Evolutionary conservation across 176 grass and related monocot species (phyloP).

Genomic region (Tuctoria greenei): DNA sequence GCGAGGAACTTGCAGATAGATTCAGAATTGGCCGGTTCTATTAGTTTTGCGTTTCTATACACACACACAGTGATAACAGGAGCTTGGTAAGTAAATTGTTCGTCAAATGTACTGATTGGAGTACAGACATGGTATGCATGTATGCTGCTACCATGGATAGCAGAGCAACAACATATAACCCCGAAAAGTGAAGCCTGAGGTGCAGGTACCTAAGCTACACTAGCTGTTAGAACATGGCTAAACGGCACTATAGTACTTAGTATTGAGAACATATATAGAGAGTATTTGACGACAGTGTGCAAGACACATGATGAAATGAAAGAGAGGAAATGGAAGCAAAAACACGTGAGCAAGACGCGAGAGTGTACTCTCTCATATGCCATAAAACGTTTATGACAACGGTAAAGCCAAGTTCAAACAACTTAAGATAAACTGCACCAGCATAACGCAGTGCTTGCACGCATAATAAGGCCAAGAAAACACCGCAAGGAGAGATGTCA

Average conservation of each 20-base stretch:
- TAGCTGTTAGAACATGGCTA: too few relatives aligned
- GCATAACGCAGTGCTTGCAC: background rate
- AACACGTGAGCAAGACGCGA: background rate
- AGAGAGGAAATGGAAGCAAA: background rate
- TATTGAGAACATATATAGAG: background rate
- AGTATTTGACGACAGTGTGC: background rate
- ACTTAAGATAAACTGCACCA: background rate
- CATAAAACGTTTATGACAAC: background rate
- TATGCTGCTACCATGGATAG: background rate
- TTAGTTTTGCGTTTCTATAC: background rate
- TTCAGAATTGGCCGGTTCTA: background rate
- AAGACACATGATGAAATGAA: background rate
- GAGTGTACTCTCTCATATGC: background rate
- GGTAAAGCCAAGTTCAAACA: background rate
- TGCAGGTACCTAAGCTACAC: background rate
- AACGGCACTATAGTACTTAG: background rate
- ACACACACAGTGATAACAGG: background rate
- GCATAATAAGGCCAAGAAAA: background rate
- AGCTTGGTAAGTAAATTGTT: background rate
- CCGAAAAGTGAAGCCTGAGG: background rate
- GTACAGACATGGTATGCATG: background rate
- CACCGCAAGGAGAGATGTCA: background rate
- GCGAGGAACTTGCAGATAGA: background rate
- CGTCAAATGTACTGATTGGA: background rate
- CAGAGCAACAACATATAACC: background rate